Conservation (phyloP, 108 stramenopile species). For the Fragilaria crotonensis region DNA sequence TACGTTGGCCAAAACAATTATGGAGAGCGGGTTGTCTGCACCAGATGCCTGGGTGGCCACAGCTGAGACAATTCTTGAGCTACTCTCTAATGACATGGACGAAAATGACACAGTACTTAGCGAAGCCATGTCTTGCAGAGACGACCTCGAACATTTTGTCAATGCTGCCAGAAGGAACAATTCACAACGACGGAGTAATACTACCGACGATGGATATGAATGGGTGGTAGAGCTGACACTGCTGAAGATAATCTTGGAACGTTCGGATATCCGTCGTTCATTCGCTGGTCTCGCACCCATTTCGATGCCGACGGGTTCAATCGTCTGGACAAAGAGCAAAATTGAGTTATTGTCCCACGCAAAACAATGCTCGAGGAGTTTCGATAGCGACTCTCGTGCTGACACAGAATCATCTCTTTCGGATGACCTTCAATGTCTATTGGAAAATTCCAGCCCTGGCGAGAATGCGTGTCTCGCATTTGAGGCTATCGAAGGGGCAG, state of each 20-base stretch:
- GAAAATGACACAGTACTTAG: background rate
- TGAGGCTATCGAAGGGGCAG: too few relatives aligned
- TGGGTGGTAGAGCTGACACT: slow-evolving; percentile 45
- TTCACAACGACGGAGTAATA: background rate
- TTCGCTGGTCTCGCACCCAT: slow-evolving; percentile 22
- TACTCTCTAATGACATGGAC: background rate
- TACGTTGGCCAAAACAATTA: slow-evolving; percentile 10
- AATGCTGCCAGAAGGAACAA: too few relatives aligned
- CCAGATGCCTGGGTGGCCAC: background rate
- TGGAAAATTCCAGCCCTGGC: too few relatives aligned
- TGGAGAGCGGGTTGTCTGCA: background rate
- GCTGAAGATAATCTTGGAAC: slow-evolving; percentile 33
- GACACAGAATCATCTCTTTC: too few relatives aligned
- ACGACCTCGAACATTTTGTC: background rate
- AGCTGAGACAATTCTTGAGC: background rate
- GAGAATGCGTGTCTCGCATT: too few relatives aligned
- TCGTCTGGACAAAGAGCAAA: background rate
- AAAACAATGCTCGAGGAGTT: too few relatives aligned
- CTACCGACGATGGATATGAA: slow-evolving; percentile 12
- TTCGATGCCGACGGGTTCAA: background rate
- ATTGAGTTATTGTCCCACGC: too few relatives aligned
- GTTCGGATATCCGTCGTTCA: slow-evolving; percentile 22
- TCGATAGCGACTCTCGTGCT: too few relatives aligned
- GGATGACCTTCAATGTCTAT: too few relatives aligned
- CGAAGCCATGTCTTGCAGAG: background rate